Conservation (phyloP, 2,329 filamentous ascomycete genomes). For the Trichoderma sp. region DNA sequence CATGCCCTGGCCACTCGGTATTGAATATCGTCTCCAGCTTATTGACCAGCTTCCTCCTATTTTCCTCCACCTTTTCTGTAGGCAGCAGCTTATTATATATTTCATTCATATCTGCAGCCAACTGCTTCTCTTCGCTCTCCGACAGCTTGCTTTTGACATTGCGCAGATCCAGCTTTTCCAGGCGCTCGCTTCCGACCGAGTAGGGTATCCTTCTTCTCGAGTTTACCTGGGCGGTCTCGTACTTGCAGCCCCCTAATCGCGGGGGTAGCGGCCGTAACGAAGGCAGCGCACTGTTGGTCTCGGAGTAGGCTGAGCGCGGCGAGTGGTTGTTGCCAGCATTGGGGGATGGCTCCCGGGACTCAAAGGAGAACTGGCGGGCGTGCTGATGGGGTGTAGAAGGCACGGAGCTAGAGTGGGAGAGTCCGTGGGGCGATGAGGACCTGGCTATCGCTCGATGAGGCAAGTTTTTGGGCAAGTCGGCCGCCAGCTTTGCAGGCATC, state of each 20-base stretch:
- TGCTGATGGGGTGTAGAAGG: conserved; percentile 92
- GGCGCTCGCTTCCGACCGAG: conserved; percentile 74
- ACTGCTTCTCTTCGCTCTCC: conserved; percentile 68
- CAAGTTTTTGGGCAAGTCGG: conserved; percentile 33
- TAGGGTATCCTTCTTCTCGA: conserved; percentile 89
- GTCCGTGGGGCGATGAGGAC: conserved; percentile 31
- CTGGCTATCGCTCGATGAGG: conserved; percentile 32
- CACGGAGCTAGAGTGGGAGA: conserved; percentile 76
- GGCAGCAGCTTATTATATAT: conserved; percentile 85
- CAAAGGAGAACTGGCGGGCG: conserved; percentile 76
- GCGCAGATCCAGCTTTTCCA: conserved; percentile 68
- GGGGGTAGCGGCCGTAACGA: conserved; percentile 64
- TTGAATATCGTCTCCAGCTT: conserved; percentile 90
- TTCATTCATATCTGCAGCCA: conserved; percentile 80
- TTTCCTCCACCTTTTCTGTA: conserved; percentile 72
- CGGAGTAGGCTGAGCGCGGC: conserved; percentile 85
- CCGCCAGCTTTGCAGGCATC: conserved; percentile 48
- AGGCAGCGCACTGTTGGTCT: conserved; percentile 73
- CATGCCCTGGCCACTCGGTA: conserved; percentile 83
- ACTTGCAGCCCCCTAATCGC: conserved; percentile 68
- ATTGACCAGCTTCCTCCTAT: conserved; percentile 71
- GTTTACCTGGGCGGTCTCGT: conserved; percentile 80
- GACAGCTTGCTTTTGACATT: conserved; percentile 71
- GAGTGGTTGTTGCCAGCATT: conserved; percentile 75
- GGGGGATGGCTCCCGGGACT: conserved; percentile 77